Base-by-base conservation (phyloP, 1,284 basidiomycete species). In the Sporisorium reilianum region DNA sequence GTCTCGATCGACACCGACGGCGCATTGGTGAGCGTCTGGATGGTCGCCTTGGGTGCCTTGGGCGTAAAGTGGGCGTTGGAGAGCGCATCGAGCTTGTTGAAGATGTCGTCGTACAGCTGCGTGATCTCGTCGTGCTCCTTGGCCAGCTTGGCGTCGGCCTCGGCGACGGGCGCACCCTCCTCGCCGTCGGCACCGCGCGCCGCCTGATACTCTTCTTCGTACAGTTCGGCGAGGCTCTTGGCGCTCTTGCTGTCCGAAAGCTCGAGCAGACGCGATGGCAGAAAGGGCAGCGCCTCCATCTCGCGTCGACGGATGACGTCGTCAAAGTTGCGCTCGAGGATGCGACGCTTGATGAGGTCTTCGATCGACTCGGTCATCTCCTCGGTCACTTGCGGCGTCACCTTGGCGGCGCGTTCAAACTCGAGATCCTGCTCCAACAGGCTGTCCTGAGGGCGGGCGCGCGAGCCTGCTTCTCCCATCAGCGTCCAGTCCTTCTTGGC, bases 51-150 rank as follows among this genome's bases (percentile, higher is more conserved):
- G 28, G 96, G 95, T 83, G 91, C 90, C 86, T 97, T 97, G 5
- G 97, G 97, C 6, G 93, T 93, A 85, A 95, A 98, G 86, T 98
- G 94, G 3, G 95, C 91, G 83, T 97, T 97, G 84, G 92, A 93
- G 44, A 99, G 87, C 8, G 95, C 94, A 86, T 99, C 96, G 30
- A 99, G 88, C 85, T 97, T 97, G 67, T 89, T 88, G 73, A 91
- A 94, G 42, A 99, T 91, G 46, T 89, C 89, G 64, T 94, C 92
- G 92, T 95, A 97, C 11, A 92, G 79, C 51, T 87, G 87, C 64
- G 92, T 90, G 55, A 99, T 90, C 84, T 93, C 93, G 18, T 91
- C 89, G 83, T 97, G 96, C 85, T 97, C 93, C 83, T 93, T 92
- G 79, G 89, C 88, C 28, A 99, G 87, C 85, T 94, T 95, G 25